phyloP scores from a whole-genome alignment of 2,329 filamentous ascomycete genomes.

The Fusarium vanettenii region DNA sequence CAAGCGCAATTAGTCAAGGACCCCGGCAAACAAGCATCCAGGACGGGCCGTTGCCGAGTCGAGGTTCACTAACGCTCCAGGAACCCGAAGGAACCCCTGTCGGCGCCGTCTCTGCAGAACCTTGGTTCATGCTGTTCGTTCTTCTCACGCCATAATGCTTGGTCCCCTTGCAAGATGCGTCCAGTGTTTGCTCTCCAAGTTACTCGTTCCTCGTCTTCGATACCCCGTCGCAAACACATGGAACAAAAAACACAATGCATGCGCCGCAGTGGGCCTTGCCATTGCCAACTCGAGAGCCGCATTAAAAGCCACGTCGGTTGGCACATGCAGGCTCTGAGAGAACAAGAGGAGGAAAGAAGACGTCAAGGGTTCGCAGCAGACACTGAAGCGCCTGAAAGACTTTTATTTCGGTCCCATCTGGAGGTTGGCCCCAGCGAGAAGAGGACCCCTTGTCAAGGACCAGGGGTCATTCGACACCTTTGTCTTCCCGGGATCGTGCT shows the following conservation, averaged over 20 bases:
- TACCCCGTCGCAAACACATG: neutral
- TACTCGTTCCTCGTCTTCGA: slow-evolving; percentile 5
- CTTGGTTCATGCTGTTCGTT: slow-evolving; percentile 13
- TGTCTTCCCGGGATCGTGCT: slow-evolving; percentile 4
- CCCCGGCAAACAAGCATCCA: slow-evolving; percentile 24
- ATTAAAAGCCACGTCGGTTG: slow-evolving; percentile 41
- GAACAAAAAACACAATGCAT: slow-evolving; percentile 23
- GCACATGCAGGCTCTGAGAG: slow-evolving; percentile 40
- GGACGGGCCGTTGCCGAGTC: slow-evolving; percentile 28
- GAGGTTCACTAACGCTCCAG: slow-evolving; percentile 14
- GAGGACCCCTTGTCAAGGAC: slow-evolving; percentile 31
- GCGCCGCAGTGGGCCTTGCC: slow-evolving; percentile 28
- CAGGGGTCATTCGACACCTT: slow-evolving; percentile 41
- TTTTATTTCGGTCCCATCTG: slow-evolving; percentile 15
- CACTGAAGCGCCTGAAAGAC: slow-evolving; percentile 12
- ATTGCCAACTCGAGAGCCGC: slow-evolving; percentile 35
- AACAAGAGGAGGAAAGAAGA: slow-evolving; percentile 38
- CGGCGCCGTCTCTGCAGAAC: neutral
- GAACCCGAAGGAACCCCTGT: neutral
- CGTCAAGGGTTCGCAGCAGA: slow-evolving; percentile 16
- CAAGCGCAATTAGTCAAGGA: slow-evolving; percentile 29
- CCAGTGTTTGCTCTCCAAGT: neutral
- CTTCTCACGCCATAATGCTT: slow-evolving; percentile 9
- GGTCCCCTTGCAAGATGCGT: neutral
- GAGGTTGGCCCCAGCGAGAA: slow-evolving; percentile 11